Percentiles rank a stretch among this genome's conserved stretches.
These are phyloP conservation scores for Acmispon strigosus DNA, from an alignment of 306 rosid species.

Conservation along the genomic window DNA sequence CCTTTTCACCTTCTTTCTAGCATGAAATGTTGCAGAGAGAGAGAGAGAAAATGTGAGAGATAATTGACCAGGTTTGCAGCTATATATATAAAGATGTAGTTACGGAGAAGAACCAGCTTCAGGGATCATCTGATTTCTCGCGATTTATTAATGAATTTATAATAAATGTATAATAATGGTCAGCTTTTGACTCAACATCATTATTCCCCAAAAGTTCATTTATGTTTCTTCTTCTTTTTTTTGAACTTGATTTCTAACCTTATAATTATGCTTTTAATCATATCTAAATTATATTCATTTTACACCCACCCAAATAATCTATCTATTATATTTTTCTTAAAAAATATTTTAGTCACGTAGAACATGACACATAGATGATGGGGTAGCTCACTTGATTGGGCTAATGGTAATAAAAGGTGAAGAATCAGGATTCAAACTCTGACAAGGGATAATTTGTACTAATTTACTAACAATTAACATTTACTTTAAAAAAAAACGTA, in stretches of 20 bases:
- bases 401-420: too few relatives aligned
- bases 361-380: too few relatives aligned
- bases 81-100: slow-evolving; percentile 19
- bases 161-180: slow-evolving; percentile 2
- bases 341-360: too few relatives aligned
- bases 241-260: background rate
- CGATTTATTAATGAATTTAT: slow-evolving; percentile 23
- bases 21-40: slow-evolving; percentile 15
- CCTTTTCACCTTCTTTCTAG: slow-evolving; percentile 22
- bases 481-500: too few relatives aligned
- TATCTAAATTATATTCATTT: background rate
- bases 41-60: slow-evolving; percentile 14
- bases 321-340: too few relatives aligned
- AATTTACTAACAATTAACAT: too few relatives aligned
- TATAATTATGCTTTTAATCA: background rate
- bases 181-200: slow-evolving; percentile 33
- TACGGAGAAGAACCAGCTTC: slow-evolving; percentile 5
- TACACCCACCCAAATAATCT: background rate
- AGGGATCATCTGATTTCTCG: slow-evolving; percentile 36
- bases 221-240: slow-evolving; percentile 4
- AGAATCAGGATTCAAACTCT: too few relatives aligned
- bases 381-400: too few relatives aligned
- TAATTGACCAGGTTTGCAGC: slow-evolving; percentile 34
- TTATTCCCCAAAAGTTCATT: slow-evolving; percentile 32
- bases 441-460: too few relatives aligned